Evolutionary conservation across 371 early-diverging fungal species (phyloP), one percentile per base, ranked within the genome.

Genomic region (Enteropsectra breve): DNA sequence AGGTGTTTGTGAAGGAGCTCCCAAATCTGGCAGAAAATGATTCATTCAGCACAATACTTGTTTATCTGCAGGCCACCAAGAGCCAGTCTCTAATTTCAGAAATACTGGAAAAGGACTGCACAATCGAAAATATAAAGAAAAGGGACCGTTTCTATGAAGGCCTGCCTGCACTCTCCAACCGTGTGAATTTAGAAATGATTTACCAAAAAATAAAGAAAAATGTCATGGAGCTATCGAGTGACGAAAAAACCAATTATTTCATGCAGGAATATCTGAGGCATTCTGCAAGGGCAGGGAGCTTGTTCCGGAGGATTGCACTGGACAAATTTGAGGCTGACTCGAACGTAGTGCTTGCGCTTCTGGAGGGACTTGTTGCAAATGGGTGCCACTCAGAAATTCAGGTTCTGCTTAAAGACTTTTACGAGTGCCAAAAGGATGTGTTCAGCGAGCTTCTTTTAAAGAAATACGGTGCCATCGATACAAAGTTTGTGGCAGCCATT

Each of bases 61-160:
- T 15, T 0, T 68, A 45, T 38, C 13, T 59, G 26, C 38, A 70
- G 15, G 43, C 38, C 26, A 60, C 43, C 18, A 46, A 59, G 29
- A 59, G 61, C 24, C 49, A 60, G 46, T 29, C 15, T 30, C 23
- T 66, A 5, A 30, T 62, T 23, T 24, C 57, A 18, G 43, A 45
- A 13, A 29, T 72, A 26, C 30, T 71, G 1, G 46, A 60, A 32
- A 24, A 33, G 11, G 36, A 63, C 48, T 47, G 59, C 26, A 32
- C 52, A 13, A 28, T 21, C 36, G 47, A 53, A 32, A 48, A 61
- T 21, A 47, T 54, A 8, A 40, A 64, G 2, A 65, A 63, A 28
- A 50, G 45, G 34, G 38, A 60, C 26, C 74, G 60, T 50, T 45
- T 77, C 37, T 77, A 70, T 68, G 74, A 77, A 63, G 66, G 62